Evolutionary conservation across 2,329 filamentous ascomycete genomes (phyloP).

Genomic region (Penicillium janthinellum): DNA sequence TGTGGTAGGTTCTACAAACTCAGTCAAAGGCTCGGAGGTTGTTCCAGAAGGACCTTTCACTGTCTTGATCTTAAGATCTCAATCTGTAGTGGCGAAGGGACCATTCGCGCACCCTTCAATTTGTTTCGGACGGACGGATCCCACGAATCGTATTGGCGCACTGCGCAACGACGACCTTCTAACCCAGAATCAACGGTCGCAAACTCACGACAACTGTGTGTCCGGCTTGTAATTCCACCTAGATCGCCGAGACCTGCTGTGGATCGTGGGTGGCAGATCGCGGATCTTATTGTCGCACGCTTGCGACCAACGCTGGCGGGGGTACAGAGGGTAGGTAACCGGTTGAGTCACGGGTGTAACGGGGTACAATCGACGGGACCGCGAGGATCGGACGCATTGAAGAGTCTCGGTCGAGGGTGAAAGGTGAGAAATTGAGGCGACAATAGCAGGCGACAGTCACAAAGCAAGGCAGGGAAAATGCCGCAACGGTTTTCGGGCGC

Average conservation of each 20-base stretch:
- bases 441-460: slow-evolving; percentile 7
- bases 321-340: slow-evolving; percentile 16
- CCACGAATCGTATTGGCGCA: slow-evolving; percentile 14
- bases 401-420: slow-evolving; percentile 10
- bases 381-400: slow-evolving; percentile 27
- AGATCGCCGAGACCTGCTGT: background rate
- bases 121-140: slow-evolving; percentile 17
- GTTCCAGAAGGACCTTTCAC: slow-evolving; percentile 4
- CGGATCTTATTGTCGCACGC: slow-evolving; percentile 24
- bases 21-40: background rate
- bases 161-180: slow-evolving; percentile 9
- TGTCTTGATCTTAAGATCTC: slow-evolving; percentile 16
- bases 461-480: slow-evolving; percentile 19
- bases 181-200: slow-evolving; percentile 12
- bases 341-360: slow-evolving; percentile 26
- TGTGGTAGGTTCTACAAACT: background rate
- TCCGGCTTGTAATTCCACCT: slow-evolving; percentile 4
- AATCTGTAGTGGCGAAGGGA: slow-evolving; percentile 20
- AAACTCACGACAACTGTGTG: background rate
- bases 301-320: slow-evolving; percentile 25
- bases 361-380: slow-evolving; percentile 23
- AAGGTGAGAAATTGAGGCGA: slow-evolving; percentile 12
- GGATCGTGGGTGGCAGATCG: background rate
- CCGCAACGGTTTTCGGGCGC: slow-evolving; percentile 25
- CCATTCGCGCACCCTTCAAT: slow-evolving; percentile 20